Evolutionary conservation across 1,139 yeast species (phyloP).

Genomic region (Taphrina sp.): DNA sequence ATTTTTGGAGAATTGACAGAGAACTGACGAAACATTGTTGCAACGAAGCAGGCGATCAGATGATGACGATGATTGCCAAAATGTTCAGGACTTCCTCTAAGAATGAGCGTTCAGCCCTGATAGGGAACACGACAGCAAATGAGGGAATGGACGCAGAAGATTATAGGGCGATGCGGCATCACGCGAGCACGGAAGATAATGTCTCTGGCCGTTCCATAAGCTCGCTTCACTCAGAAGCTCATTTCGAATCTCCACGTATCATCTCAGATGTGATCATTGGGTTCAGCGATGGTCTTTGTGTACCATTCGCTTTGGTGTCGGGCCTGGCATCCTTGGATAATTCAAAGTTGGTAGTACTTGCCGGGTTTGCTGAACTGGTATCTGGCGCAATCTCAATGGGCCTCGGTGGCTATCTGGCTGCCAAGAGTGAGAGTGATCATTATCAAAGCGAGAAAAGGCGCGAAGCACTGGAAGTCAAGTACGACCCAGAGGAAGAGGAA

Average conservation of each 20-base stretch:
- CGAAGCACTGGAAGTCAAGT: slow-evolving; percentile 59
- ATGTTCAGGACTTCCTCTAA: too few relatives aligned
- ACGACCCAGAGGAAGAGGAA: slow-evolving; percentile 51
- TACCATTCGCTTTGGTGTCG: slow-evolving; percentile 81
- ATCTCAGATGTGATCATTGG: slow-evolving; percentile 53
- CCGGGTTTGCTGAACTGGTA: slow-evolving; percentile 82
- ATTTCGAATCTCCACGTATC: slow-evolving; percentile 1
- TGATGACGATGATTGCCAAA: too few relatives aligned
- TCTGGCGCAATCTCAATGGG: slow-evolving; percentile 87
- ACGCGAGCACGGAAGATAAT: not conserved
- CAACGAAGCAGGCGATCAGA: too few relatives aligned
- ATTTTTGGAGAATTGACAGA: too few relatives aligned
- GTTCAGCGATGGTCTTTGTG: slow-evolving; percentile 76
- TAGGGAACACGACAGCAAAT: too few relatives aligned
- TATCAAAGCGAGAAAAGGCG: slow-evolving; percentile 58
- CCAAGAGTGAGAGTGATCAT: slow-evolving; percentile 68
- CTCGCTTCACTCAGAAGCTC: not conserved
- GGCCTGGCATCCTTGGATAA: slow-evolving; percentile 74
- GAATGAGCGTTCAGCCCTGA: too few relatives aligned
- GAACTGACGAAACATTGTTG: too few relatives aligned
- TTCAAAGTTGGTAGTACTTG: slow-evolving; percentile 71
- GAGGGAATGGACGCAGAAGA: too few relatives aligned
- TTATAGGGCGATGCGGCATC: not conserved
- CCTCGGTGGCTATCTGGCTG: slow-evolving; percentile 79
- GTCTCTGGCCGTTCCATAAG: not conserved